These are phyloP conservation scores for Cucurbita ficifolia DNA, from an alignment of 306 rosid species.

Conservation along the genomic window DNA sequence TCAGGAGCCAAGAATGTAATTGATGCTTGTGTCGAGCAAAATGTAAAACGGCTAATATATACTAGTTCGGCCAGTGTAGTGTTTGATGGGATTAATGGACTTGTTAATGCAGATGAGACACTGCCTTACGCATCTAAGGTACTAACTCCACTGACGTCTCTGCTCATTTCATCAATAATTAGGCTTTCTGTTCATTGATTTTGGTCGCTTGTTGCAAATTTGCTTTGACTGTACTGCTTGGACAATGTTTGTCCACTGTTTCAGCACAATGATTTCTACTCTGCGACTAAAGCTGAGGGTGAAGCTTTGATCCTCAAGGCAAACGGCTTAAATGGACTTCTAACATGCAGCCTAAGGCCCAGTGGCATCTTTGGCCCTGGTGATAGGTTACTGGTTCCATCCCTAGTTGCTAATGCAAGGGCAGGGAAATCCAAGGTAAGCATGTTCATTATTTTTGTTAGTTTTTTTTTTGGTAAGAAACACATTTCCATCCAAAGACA, in stretches of 20 bases:
- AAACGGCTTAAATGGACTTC: slow-evolving; percentile 63
- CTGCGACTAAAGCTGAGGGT: slow-evolving; percentile 87
- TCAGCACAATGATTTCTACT: slow-evolving; percentile 85
- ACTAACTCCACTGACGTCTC: not conserved
- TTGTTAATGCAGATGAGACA: slow-evolving; percentile 50
- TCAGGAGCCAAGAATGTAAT: slow-evolving; percentile 80
- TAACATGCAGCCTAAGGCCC: slow-evolving; percentile 90
- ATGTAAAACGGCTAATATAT: slow-evolving; percentile 69
- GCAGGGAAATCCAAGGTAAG: slow-evolving; percentile 85
- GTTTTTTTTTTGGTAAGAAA: not conserved
- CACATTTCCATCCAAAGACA: not conserved
- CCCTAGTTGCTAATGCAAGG: slow-evolving; percentile 61
- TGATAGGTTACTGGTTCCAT: slow-evolving; percentile 70
- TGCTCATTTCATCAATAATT: not conserved
- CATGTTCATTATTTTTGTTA: not conserved
- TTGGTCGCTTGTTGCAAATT: not conserved
- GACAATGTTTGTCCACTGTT: slow-evolving; percentile 13
- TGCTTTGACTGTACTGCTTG: not conserved
- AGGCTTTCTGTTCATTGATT: not conserved
- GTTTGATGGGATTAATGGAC: slow-evolving; percentile 80
- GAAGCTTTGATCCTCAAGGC: slow-evolving; percentile 69
- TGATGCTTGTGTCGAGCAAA: slow-evolving; percentile 60
- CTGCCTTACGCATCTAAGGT: slow-evolving; percentile 75
- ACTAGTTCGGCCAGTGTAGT: slow-evolving; percentile 94
- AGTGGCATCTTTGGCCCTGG: slow-evolving; percentile 97